Base-by-base conservation (phyloP, 2,329 filamentous ascomycete species). In the Paecilomyces dactylethromorphus region DNA sequence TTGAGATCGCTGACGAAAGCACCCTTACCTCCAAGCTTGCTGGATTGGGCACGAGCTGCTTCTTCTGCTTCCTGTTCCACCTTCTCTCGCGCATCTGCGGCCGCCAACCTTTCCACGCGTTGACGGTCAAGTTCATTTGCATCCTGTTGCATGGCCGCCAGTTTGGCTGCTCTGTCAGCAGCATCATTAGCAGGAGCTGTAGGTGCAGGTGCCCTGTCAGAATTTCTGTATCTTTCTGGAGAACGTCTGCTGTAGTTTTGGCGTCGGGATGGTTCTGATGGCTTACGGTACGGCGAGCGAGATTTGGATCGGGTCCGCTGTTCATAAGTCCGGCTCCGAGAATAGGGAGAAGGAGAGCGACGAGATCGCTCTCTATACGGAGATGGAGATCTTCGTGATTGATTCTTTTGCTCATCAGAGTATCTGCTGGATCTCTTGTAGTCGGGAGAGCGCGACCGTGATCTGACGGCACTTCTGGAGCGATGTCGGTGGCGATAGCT, bases 91-190 rank as follows among this genome's bases (percentile, higher is more conserved):
- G 85, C 84, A 39, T 85, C 87, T 15, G 91, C 74, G 1, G 83
- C 84, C 0, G 84, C 83, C 6, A 94, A 75, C 21, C 90, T 83
- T 58, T 81, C 81, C 62, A 84, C 82, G 31, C 90, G 85, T 64
- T 88, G 85, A 21, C 78, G 71, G 65, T 92, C 88, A 32, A 94
- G 78, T 4, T 87, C 83, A 1, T 81, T 82, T 4, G 88, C 88
- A 26, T 85, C 85, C 21, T 83, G 80, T 70, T 90, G 88, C 88
- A 91, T 91, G 2, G 84, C 86, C 11, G 86, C 87, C 26, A 91
- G 72, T 70, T 85, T 89, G 22, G 82, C 81, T 12, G 86, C 85
- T n/a, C 81, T 80, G 62, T 88, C 86, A 22, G 84, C 82, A 21
- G 82, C 82, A 56, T 57, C 59, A 58, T 64, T 50, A 24, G 50